Conservation (phyloP, 306 rosid species). For the Citrullus amarus region DNA sequence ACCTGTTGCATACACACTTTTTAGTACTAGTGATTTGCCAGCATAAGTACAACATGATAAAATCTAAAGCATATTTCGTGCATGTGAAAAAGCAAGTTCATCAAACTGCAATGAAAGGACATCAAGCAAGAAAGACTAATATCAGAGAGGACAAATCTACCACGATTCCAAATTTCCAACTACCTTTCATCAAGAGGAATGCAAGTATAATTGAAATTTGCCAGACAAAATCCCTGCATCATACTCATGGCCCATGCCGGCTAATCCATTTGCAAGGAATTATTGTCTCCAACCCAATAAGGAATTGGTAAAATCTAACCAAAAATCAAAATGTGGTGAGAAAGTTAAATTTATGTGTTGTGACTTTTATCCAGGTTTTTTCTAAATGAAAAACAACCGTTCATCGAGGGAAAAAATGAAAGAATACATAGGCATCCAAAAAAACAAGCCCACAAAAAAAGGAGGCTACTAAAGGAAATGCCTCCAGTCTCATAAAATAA, state of each 20-base stretch:
- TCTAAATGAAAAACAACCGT: too few species aligned
- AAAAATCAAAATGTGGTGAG: background rate
- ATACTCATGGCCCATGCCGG: background rate
- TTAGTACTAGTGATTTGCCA: background rate
- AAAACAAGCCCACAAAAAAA: too few species aligned
- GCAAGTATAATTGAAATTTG: background rate
- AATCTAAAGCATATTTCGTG: background rate
- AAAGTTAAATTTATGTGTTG: background rate
- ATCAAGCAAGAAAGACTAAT: background rate
- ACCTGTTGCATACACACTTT: conserved; percentile 56
- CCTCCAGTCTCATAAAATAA: too few species aligned
- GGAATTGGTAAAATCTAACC: background rate
- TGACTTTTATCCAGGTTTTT: too few species aligned
- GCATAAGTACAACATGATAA: conserved; percentile 3
- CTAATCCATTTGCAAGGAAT: background rate
- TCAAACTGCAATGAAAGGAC: background rate
- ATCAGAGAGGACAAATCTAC: background rate
- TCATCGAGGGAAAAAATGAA: too few species aligned
- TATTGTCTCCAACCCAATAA: background rate
- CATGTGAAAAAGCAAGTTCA: background rate
- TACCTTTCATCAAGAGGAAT: background rate
- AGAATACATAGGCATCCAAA: too few species aligned
- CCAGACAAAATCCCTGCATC: background rate
- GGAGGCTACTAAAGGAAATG: too few species aligned
- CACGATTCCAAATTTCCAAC: background rate